Evolutionary conservation across 2,329 filamentous ascomycete species (phyloP), one percentile per base, ranked within the genome.

Genomic region (Pyrenochaeta sp.): DNA sequence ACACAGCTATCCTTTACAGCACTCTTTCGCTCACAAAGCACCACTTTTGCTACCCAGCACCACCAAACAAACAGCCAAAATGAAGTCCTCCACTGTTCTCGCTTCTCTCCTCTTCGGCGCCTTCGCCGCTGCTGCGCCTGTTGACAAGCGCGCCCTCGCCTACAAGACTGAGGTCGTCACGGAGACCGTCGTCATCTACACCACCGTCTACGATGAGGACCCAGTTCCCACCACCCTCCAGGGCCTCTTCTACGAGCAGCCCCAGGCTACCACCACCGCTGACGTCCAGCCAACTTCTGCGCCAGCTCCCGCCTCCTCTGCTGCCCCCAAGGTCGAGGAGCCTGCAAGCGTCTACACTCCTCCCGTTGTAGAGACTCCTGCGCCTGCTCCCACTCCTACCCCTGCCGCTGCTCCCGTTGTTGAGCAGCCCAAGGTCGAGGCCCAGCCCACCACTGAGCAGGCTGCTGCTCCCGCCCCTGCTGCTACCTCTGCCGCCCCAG

Each of bases 41-140:
- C 20, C 6, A 22, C 48, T 32, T n/a, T 26, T 38, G 47, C 56
- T 52, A 53, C 21, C 47, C 51, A 62, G 53, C 56, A 65, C 32
- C 39, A 50, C 36, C 32, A 31, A 27, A 51, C 49, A 35, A 50
- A 15, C 31, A 45, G 36, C 27, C 53, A 48, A 48, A 40, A 72
- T 72, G 69, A 71, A 70, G 67, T 58, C 63, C 47, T 65, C 63
- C 40, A 55, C 55, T 55, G 52, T 69, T 48, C 53, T 72, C 55
- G 62, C 62, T 39, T 67, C 67, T 35, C 48, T 62, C 41, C 58
- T 71, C 37, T 64, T 70, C 57, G 60, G 63, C 61, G 55, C 63
- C 38, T 48, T 67, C 30, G 67, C 63, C 55, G 62, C 54, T 35
- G 68, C 69, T 36, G 60, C 60, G 13, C 66, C 66, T 21, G 35